Evolutionary conservation across 108 stramenopile genomes (phyloP).

Genomic region (Cylindrotheca fusiformis): DNA sequence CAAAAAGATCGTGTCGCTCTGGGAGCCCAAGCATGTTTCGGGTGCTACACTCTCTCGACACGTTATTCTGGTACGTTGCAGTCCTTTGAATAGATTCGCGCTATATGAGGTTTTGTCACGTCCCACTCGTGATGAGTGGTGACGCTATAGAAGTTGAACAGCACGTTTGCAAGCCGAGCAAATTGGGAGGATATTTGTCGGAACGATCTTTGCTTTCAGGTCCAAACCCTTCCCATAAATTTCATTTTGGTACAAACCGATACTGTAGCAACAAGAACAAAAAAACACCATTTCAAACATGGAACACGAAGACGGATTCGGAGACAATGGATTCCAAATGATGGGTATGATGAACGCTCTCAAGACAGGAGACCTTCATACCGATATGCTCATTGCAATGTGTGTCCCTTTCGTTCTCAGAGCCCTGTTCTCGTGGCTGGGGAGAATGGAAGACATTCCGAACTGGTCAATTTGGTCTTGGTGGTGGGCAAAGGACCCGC

Average conservation of each 20-base stretch:
- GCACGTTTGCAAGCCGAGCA: constrained; percentile 52
- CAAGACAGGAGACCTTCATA: constrained; percentile 51
- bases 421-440: constrained; percentile 20
- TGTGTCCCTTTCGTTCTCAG: constrained; percentile 51
- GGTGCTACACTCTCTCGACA: too few species aligned
- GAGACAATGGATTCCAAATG: constrained; percentile 64
- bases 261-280: too few species aligned
- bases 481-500: not conserved
- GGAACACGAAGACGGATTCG: constrained; percentile 40
- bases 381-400: constrained; percentile 73
- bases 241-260: too few species aligned
- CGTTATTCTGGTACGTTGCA: too few species aligned
- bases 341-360: constrained; percentile 62
- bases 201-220: too few species aligned
- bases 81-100: too few species aligned
- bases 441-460: constrained; percentile 7
- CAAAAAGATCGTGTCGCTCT: too few species aligned
- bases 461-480: constrained; percentile 2
- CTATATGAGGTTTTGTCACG: too few species aligned
- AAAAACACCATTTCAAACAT: constrained; percentile 26
- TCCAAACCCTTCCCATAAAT: too few species aligned
- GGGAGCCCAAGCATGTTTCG: too few species aligned
- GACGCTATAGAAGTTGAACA: constrained; percentile 53
- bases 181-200: too few species aligned
- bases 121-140: too few species aligned